Evolutionary conservation across 192 early-diverging fungal species (phyloP), one percentile per base, ranked within the genome.

Genomic region (Coemansia sp.): DNA sequence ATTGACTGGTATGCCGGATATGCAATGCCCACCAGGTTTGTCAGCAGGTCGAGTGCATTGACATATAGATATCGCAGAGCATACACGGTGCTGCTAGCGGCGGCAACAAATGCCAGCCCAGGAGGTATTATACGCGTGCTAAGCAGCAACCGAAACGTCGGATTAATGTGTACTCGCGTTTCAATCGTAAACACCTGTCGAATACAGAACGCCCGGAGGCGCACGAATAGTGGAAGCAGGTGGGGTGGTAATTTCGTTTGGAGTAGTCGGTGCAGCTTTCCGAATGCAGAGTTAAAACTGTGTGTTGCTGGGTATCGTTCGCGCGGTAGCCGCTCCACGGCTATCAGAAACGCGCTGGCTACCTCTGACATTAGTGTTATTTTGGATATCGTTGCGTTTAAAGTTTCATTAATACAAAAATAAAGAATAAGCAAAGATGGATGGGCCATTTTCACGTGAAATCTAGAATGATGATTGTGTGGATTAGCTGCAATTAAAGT

Each of bases 1-100:
- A 79, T 73, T 17, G 76, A 79, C 67, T 79, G 76, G 64, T 79
- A 79, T 14, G 76, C 71, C 10, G 76, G 76, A 25, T 79, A 79
- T 37, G 76, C 76, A 6, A 79, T 65, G 37, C 76, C 76, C 17
- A 79, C 60, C 10, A 79, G 66, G 29, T 79, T 79, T 23, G 76
- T 79, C 39, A 79, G 52, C 37, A 79, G 67, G 48, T 79, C 76
- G 52, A 79, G 71, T 9, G 76, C 67, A 54, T 79, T 60, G 27
- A 29, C 56, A 56, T 73, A 79, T 58, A 79, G 25, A 27, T 79
- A 73, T 49, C 76, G 76, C 48, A 73, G 27, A 21, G 53, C 67
- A 32, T 73, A 79, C 5, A 66, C 29, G 7, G 76, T 79, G 57
- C 66, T 73, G 57, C 64, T 71, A 4, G 76, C 70, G 8, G 76